Evolutionary conservation across 306 rosid genomes (phyloP).

Genomic region (Abrus pulchellus): DNA sequence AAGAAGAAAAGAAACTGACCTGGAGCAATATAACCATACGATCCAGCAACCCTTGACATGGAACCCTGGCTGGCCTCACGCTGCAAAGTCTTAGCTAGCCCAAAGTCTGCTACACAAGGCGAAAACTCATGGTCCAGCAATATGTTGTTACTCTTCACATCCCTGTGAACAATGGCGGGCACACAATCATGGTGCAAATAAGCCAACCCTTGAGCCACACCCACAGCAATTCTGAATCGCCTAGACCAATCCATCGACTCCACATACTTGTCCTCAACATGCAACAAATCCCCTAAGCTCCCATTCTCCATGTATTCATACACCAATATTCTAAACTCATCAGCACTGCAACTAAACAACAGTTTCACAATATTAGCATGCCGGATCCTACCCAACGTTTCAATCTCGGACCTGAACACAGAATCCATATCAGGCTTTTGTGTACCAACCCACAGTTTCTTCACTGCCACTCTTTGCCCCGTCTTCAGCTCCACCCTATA

Average conservation of each 20-base stretch:
- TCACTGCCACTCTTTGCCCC: slow-evolving; percentile 76
- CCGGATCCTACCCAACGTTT: slow-evolving; percentile 75
- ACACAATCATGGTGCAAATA: slow-evolving; percentile 84
- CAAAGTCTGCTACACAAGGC: slow-evolving; percentile 84
- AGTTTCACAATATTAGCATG: slow-evolving; percentile 85
- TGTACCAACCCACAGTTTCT: slow-evolving; percentile 65
- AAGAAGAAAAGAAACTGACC: slow-evolving; percentile 49
- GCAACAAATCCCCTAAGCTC: slow-evolving; percentile 76
- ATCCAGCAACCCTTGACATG: slow-evolving; percentile 82
- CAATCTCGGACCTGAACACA: slow-evolving; percentile 75
- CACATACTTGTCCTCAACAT: slow-evolving; percentile 54
- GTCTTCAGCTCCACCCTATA: slow-evolving; percentile 67
- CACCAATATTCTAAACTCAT: slow-evolving; percentile 65
- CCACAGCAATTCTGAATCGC: slow-evolving; percentile 66
- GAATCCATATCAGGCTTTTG: slow-evolving; percentile 49
- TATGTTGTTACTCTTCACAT: slow-evolving; percentile 91
- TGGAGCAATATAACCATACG: slow-evolving; percentile 91
- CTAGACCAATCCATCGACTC: slow-evolving; percentile 59
- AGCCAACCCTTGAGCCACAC: slow-evolving; percentile 79
- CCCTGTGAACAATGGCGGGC: slow-evolving; percentile 79
- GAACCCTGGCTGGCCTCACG: slow-evolving; percentile 35
- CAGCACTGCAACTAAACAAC: slow-evolving; percentile 70
- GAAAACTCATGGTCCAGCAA: slow-evolving; percentile 69
- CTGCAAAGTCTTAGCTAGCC: slow-evolving; percentile 75
- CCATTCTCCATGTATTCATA: slow-evolving; percentile 89